Percentiles rank a stretch among this genome's conserved stretches.
Evolutionary conservation across 352 stramenopile species (phyloP).

Genomic region (Blastocystis sp.): DNA sequence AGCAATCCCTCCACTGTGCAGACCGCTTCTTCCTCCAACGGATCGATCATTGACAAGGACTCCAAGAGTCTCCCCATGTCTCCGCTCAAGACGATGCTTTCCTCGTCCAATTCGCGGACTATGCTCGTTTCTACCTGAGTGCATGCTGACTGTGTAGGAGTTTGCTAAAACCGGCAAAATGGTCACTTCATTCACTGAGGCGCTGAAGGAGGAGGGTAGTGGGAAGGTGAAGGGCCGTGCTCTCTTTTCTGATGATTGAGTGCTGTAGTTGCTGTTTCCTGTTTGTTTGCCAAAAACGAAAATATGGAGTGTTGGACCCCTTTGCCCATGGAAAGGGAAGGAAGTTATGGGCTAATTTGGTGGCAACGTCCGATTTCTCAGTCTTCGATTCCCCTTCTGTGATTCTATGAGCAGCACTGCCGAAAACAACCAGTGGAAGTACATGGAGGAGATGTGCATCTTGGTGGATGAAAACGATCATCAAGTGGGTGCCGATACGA

Average conservation of each 20-base stretch:
- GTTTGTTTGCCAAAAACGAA: not conserved
- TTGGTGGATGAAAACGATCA: constrained; percentile 81
- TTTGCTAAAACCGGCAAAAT: constrained; percentile 44
- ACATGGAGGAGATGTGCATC: constrained; percentile 86
- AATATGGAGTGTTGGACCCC: not conserved
- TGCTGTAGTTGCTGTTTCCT: not conserved
- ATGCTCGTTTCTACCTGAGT: not conserved
- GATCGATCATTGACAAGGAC: not conserved
- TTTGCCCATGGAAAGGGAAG: not conserved
- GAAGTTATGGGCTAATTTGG: not conserved
- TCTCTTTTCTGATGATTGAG: constrained; percentile 42
- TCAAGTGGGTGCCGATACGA: constrained; percentile 80
- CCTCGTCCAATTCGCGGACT: constrained; percentile 23
- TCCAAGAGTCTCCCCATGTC: not conserved
- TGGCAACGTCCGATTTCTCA: not conserved
- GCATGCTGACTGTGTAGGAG: not conserved
- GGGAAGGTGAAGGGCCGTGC: not conserved
- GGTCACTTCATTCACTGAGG: constrained; percentile 24
- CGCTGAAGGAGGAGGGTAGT: not conserved
- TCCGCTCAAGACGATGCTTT: constrained; percentile 31
- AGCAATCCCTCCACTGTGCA: not conserved
- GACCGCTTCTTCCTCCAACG: not conserved
- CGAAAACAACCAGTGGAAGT: constrained; percentile 80
- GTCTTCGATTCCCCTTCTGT: too few species aligned
- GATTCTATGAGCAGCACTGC: not conserved